Evolutionary conservation across 257 asterid species (phyloP).

Genomic region (Scutellaria baicalensis): DNA sequence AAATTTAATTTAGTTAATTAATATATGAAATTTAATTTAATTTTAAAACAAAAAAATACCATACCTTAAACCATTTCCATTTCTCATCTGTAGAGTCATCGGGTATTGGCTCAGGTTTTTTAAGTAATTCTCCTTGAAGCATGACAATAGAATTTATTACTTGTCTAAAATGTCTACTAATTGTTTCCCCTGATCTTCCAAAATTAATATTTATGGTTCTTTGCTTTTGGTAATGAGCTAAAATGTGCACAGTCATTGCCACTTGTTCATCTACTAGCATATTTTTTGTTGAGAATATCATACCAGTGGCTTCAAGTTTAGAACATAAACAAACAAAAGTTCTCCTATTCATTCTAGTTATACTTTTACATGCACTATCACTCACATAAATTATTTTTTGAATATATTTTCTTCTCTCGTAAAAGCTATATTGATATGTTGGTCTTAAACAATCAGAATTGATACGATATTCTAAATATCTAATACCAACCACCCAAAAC

Average conservation of each 20-base stretch:
- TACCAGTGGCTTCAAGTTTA: too few relatives aligned
- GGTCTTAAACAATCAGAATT: too few relatives aligned
- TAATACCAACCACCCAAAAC: too few relatives aligned
- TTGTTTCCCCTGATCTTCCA: background rate
- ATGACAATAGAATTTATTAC: background rate
- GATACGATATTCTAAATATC: too few relatives aligned
- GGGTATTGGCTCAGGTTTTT: background rate
- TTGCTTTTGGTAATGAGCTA: background rate
- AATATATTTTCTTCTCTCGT: too few relatives aligned
- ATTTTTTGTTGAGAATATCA: background rate
- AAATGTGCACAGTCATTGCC: background rate
- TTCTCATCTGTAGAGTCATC: conserved; percentile 1
- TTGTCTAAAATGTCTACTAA: background rate
- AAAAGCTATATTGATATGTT: too few relatives aligned
- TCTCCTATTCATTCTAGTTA: too few relatives aligned
- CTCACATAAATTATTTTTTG: too few relatives aligned
- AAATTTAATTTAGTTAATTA: too few relatives aligned
- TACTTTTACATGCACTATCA: too few relatives aligned
- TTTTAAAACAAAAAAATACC: background rate
- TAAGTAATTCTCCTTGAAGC: background rate
- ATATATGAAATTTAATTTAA: background rate
- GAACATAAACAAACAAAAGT: too few relatives aligned
- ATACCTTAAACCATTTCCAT: background rate
- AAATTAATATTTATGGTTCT: background rate
- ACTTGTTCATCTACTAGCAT: background rate